Evolutionary conservation across 1,139 yeast genomes (phyloP).

Genomic region (Diutina neorugosa): DNA sequence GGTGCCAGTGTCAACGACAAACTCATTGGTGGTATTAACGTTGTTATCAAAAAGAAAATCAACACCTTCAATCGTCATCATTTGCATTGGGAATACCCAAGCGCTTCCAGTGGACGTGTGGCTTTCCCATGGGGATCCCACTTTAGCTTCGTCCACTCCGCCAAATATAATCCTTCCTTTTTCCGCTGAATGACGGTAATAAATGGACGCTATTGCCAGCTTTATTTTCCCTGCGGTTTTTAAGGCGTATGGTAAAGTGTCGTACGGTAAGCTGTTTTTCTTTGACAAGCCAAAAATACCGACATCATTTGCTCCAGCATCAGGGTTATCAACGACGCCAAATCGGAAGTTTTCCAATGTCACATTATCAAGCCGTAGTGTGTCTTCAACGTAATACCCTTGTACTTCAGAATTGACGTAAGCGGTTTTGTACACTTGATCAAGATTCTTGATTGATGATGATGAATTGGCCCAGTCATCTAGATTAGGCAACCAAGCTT

Average conservation of each 20-base stretch:
- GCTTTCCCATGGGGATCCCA: background rate
- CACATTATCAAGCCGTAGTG: background rate
- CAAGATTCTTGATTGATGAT: background rate
- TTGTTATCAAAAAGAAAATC: background rate
- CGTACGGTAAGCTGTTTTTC: background rate
- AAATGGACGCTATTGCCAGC: background rate
- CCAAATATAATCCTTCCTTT: constrained; percentile 1
- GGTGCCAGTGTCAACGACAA: background rate
- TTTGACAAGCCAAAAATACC: constrained; percentile 1
- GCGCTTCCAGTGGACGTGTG: background rate
- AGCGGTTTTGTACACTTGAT: background rate
- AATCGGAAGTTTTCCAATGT: background rate
- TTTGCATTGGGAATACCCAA: background rate
- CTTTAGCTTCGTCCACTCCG: background rate
- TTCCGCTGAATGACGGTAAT: background rate
- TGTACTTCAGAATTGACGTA: background rate
- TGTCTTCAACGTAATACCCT: background rate
- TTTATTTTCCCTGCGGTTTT: background rate
- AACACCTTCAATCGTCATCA: background rate
- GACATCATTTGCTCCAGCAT: background rate
- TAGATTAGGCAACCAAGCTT: background rate
- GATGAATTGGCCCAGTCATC: background rate
- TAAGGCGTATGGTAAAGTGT: background rate
- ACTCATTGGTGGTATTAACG: background rate
- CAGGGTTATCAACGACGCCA: background rate